Evolutionary conservation across 2,329 filamentous ascomycete genomes (phyloP), one percentile per base, ranked within the genome.

Genomic region (Trichoderma aggressivum): DNA sequence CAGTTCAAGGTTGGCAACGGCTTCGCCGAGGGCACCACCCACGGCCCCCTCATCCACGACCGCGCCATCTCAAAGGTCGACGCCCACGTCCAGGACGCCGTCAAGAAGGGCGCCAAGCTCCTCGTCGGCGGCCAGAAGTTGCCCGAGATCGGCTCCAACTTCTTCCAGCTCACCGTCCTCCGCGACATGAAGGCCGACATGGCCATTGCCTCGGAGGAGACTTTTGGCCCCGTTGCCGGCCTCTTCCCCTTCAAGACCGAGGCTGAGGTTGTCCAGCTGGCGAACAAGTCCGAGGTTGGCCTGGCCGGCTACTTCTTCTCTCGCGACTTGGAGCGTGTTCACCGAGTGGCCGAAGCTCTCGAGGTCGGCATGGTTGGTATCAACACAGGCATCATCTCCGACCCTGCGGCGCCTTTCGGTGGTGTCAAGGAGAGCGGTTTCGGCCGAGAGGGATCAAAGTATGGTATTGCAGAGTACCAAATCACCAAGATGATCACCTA

Each of bases 271-370:
- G 89, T 98, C 34, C 85, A 88, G 73, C 83, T 95, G 74, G 95
- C 96, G 5, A 99, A 99, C 81, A 82, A 84, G 55, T 86, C 93
- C 1, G 90, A 95, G 66, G 94, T 98, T 47, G 96, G 96, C 1
- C 86, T 99, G 43, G 96, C 95, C 0, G 95, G 93, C 1, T 98
- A 98, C 84, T 97, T 99, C 84, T 98, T 93, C 85, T 94, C 88
- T 7, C 82, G 83, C 63, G 87, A 92, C 76, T 73, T 92, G 14
- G 84, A 87, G 77, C 82, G 90, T 7, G 85, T 89, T 32, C 83
- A 85, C 75, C 84, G 90, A 61, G 87, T 93, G 0, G 88, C 90
- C 0, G 90, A 92, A 81, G 86, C 86, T 18, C 83, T 97, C 50
- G 92, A 97, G 79, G 92, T 95, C 1, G 94, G 93, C 67, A 97